Conservation (phyloP, 148 eudicot species). For the Cornus suecica region DNA sequence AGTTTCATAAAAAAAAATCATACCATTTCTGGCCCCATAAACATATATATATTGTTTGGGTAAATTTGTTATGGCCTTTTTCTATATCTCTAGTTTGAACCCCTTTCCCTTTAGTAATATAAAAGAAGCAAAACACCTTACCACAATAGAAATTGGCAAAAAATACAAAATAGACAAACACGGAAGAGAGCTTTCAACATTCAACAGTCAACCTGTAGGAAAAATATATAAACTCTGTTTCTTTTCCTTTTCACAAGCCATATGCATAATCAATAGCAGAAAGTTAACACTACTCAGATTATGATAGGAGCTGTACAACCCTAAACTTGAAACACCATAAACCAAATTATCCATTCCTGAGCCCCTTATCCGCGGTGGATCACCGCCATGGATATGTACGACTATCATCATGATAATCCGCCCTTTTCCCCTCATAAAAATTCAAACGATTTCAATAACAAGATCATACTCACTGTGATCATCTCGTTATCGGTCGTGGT, state of each 20-base stretch:
- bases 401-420: not conserved
- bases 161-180: no score
- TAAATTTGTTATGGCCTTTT: no score
- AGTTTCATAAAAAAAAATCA: no score
- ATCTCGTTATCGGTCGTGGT: constrained; percentile 32
- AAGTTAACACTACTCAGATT: not conserved
- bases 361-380: not conserved
- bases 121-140: not conserved
- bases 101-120: not conserved
- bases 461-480: constrained; percentile 36
- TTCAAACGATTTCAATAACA: constrained; percentile 22
- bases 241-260: not conserved
- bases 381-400: not conserved
- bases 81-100: no score
- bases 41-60: no score
- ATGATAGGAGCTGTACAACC: not conserved
- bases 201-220: not conserved
- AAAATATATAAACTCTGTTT: not conserved
- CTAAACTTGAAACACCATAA: not conserved
- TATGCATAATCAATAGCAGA: no score
- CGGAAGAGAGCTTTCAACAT: no score
- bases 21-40: no score
- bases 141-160: not conserved
- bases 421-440: not conserved
- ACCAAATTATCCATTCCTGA: not conserved